Base-by-base conservation (phyloP, 129 eudicot species). In the Kitagawia praeruptora region DNA sequence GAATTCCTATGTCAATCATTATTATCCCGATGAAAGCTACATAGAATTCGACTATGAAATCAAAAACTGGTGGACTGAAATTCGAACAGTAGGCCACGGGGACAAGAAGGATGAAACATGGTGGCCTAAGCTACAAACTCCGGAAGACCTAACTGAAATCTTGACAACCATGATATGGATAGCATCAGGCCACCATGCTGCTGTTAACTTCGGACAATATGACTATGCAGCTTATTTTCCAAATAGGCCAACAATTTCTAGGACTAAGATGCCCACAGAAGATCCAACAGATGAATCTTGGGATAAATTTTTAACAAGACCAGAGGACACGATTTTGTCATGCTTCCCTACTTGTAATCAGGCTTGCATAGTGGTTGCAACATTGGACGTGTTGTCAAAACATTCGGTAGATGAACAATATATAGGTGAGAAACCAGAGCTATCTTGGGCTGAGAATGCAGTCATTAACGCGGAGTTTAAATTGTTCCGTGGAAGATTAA, bases 81-180 rank as follows among this genome's bases (percentile, higher is more conserved):
- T 64, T 11, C 71, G 71, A 4, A 64, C 71, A 0, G 40, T 64
- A 28, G 71, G 71, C 40, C 38, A 64, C 21, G 39, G 6, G 19
- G 71, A 64, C 40, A 64, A 64, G 12, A 64, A 64, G 71, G 40
- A 64, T 64, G 38, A 64, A 64, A 16, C 71, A 12, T 64, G 71
- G 71, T 64, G 71, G 39, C 71, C 71, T 6, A 48, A 48, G 48
- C 45, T 80, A 6, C 8, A 34, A 72, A 82, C 41, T 10, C 75
- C 34, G n/a, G 47, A 78, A 4, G 85, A 82, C 44, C 27, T 77
- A 7, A 56, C 37, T 31, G 69, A 5, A 51, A 82, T 82, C 47
- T 71, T 78, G 28, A 7, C 75, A 56, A 82, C 85, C 27, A 82
- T 82, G 19, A 78, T 82, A 28, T 82, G 85, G 85, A 74, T 78